Base-by-base conservation (phyloP, 163 green algal species). In the Scenedesmus sp. region DNA sequence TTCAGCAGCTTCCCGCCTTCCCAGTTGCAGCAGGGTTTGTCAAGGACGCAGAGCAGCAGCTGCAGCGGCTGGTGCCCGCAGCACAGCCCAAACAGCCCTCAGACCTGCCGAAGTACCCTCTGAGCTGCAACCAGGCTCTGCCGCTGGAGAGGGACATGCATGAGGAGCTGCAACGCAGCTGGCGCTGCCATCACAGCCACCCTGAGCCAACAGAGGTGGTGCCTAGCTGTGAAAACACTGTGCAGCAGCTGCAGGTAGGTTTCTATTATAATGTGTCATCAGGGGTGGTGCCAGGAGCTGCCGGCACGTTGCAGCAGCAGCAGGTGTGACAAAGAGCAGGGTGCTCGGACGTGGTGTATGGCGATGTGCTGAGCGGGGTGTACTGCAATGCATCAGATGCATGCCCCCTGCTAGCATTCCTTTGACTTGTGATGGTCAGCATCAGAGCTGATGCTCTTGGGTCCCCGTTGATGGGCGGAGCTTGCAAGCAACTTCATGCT, bases 101-200 rank as follows among this genome's bases (percentile, higher is more conserved):
- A 35, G 2, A 6, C 15, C 3, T 56, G 33, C 83, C 83, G 5
- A 7, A 30, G 1, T 95, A 92, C 68, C 93, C 91, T 13, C 78
- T 91, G 70, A 33, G 0, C 37, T 53, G 20, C 37, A 59, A 61
- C 78, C 13, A 20, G n/a, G 24, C 68, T 43, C 12, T 88, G 18
- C 93, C 91, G 3, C 79, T 95, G 49, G 86, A 94, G 83, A 2
- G 40, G 15, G 79, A 76, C 44, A 95, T 96, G 94, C 92, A 94
- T 35, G 46, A 53, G 33, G 94, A 96, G 88, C 92, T 96, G 35
- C 0, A 78, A 13, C 87, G 81, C 68, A 96, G 94, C 92, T 96
- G 93, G 92, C 26, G 86, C 53, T 83, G 22, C 7, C 68, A 95
- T 86, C 92, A 95, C 87, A 43, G 9, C 20, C 12, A 37, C 16